Evolutionary conservation across 2,329 filamentous ascomycete species (phyloP).

Genomic region (Cadophora sp.): DNA sequence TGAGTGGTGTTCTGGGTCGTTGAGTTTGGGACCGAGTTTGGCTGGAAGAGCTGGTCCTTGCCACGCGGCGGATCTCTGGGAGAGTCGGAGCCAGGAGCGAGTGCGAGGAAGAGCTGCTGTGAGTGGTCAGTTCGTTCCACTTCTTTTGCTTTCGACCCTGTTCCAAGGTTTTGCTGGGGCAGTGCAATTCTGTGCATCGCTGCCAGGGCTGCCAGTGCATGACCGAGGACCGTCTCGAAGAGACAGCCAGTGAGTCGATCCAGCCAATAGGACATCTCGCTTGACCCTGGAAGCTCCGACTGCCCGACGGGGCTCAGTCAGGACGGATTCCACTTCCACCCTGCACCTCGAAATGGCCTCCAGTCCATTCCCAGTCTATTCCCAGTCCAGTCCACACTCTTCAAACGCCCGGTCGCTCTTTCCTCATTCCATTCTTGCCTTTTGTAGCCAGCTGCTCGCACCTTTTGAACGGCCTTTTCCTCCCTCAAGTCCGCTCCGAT

Average conservation of each 20-base stretch:
- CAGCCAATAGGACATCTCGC: background rate
- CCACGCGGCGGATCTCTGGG: slow-evolving; percentile 1
- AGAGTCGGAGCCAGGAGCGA: background rate
- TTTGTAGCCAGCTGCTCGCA: slow-evolving; percentile 7
- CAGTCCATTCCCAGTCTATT: too few relatives aligned
- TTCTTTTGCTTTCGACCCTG: background rate
- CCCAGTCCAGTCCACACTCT: too few relatives aligned
- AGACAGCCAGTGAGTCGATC: background rate
- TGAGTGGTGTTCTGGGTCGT: background rate
- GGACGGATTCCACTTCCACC: background rate
- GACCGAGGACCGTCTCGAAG: slow-evolving; percentile 7
- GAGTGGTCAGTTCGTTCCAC: slow-evolving; percentile 6
- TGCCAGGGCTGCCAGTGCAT: background rate
- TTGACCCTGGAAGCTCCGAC: slow-evolving; percentile 3
- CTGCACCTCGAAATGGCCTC: too few relatives aligned
- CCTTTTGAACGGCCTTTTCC: background rate
- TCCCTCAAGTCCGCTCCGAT: background rate
- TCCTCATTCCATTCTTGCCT: too few relatives aligned
- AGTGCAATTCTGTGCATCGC: background rate
- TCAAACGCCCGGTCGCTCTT: too few relatives aligned
- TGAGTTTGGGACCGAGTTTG: background rate
- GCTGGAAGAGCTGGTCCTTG: slow-evolving; percentile 9
- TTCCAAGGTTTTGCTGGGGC: slow-evolving; percentile 7
- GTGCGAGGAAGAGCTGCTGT: background rate
- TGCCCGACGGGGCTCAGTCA: slow-evolving; percentile 7